These are phyloP conservation scores for Heritiera littoralis DNA, from an alignment of 345 rosid species.

Conservation along the genomic window DNA sequence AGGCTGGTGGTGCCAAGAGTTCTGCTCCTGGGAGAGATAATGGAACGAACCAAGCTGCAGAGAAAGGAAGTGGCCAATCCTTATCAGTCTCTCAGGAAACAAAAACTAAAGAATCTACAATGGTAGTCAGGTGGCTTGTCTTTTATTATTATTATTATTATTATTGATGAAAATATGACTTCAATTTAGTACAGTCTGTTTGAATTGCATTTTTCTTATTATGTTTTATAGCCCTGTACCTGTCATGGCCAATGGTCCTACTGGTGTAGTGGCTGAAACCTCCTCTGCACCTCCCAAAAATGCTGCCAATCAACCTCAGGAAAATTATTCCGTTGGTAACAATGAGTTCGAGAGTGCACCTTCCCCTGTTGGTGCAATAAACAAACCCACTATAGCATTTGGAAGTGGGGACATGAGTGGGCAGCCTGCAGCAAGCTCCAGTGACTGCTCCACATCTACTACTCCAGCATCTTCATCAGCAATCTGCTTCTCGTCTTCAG, in stretches of 20 bases:
- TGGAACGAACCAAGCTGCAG: constrained; percentile 54
- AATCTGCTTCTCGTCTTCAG: constrained; percentile 57
- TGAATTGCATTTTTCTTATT: constrained; percentile 11
- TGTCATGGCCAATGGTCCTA: constrained; percentile 48
- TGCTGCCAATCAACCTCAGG: constrained; percentile 41
- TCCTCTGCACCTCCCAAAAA: constrained; percentile 36
- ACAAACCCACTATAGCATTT: constrained; percentile 36
- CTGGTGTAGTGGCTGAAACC: constrained; percentile 43
- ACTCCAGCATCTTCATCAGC: constrained; percentile 55
- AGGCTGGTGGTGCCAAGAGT: constrained; percentile 59
- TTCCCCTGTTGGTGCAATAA: constrained; percentile 40
- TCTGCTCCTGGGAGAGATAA: constrained; percentile 48
- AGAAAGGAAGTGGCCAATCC: constrained; percentile 51
- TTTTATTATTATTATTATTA: constrained; percentile 10
- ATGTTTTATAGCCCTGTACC: constrained; percentile 45
- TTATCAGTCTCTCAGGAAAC: constrained; percentile 44
- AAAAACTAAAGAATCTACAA: constrained; percentile 45
- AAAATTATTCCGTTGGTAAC: constrained; percentile 34
- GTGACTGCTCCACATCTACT: constrained; percentile 36
- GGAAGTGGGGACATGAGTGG: constrained; percentile 43
- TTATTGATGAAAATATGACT: neutral
- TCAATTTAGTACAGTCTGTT: neutral
- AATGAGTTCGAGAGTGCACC: constrained; percentile 37
- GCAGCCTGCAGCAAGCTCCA: constrained; percentile 40
- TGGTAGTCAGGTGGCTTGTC: constrained; percentile 48